Conservation (phyloP, 2,329 filamentous ascomycete species). For the Aspergillus jensenii region DNA sequence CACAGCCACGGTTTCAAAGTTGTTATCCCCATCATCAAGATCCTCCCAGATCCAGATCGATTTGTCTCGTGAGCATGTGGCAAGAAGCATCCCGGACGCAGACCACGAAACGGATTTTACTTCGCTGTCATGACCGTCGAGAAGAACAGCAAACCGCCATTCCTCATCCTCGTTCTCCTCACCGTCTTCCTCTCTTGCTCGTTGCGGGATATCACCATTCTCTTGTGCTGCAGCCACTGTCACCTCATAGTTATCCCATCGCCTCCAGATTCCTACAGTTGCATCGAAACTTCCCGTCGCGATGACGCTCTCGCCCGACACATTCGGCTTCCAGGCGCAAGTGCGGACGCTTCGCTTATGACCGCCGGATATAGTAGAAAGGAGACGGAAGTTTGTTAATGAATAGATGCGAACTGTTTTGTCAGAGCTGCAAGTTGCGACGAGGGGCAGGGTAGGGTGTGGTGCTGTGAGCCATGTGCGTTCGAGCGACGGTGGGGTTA, state of each 20-base stretch:
- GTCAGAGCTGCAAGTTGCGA: constrained; percentile 83
- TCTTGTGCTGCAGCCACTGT: constrained; percentile 6
- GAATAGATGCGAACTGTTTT: constrained; percentile 90
- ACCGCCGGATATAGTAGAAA: constrained; percentile 78
- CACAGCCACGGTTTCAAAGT: constrained; percentile 95
- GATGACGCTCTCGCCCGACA: constrained; percentile 68
- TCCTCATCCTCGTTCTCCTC: constrained; percentile 70
- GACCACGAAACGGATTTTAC: constrained; percentile 75
- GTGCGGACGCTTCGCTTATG: constrained; percentile 88
- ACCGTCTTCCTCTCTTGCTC: constrained; percentile 30
- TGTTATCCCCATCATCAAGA: constrained; percentile 78
- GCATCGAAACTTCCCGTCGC: constrained; percentile 94
- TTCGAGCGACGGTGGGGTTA: constrained; percentile 52
- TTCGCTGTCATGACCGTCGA: constrained; percentile 94
- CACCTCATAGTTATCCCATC: constrained; percentile 51
- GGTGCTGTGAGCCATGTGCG: constrained; percentile 85
- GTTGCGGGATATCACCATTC: constrained; percentile 13
- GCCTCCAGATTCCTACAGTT: constrained; percentile 81
- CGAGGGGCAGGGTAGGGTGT: constrained; percentile 81
- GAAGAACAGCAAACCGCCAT: constrained; percentile 87
- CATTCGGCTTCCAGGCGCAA: constrained; percentile 80
- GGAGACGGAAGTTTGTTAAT: constrained; percentile 73
- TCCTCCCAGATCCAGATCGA: constrained; percentile 99
- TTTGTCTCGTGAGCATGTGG: constrained; percentile 90
- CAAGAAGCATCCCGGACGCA: constrained; percentile 71